phyloP scores from a whole-genome alignment of 495 filamentous ascomycete genomes.

The Trichocladium antarcticum region DNA sequence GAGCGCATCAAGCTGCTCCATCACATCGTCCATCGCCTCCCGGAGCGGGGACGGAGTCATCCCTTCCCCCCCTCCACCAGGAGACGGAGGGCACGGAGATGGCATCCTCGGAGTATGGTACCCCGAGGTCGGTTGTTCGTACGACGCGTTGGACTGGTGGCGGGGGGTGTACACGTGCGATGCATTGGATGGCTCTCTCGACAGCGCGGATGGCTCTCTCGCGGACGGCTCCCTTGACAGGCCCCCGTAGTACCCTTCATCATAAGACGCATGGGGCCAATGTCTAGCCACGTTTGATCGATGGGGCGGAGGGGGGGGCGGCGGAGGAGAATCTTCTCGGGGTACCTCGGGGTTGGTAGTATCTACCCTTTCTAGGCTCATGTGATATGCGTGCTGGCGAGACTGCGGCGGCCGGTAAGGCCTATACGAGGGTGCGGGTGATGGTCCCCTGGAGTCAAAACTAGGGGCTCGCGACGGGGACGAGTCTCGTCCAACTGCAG shows the following conservation, averaged over 20 bases:
- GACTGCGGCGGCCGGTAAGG: conserved; percentile 31
- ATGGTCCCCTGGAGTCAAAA: conserved; percentile 23
- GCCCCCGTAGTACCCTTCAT: conserved; percentile 22
- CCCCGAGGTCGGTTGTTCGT: conserved; percentile 26
- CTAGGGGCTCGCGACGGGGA: conserved; percentile 4
- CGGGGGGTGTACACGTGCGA: conserved; percentile 14
- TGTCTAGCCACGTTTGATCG: conserved; percentile 21
- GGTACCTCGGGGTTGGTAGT: neutral
- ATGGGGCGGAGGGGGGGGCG: conserved; percentile 46
- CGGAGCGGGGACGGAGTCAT: conserved; percentile 84
- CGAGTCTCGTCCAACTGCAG: neutral
- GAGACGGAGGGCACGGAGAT: conserved; percentile 52
- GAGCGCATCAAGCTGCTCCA: conserved; percentile 90
- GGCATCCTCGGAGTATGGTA: conserved; percentile 42
- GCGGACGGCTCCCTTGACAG: conserved; percentile 16
- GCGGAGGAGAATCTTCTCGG: conserved; percentile 33
- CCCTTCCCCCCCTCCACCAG: conserved; percentile 44
- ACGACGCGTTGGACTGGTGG: conserved; percentile 22
- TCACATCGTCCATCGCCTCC: conserved; percentile 96
- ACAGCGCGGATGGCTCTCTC: conserved; percentile 15
- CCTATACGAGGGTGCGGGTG: conserved; percentile 34
- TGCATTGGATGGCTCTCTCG: conserved; percentile 19
- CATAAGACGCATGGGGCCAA: conserved; percentile 26
- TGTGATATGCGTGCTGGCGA: conserved; percentile 13
- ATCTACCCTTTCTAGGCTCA: conserved; percentile 10